phyloP scores from a whole-genome alignment of 176 grass and related monocot species.

The Eleusine coracana region DNA sequence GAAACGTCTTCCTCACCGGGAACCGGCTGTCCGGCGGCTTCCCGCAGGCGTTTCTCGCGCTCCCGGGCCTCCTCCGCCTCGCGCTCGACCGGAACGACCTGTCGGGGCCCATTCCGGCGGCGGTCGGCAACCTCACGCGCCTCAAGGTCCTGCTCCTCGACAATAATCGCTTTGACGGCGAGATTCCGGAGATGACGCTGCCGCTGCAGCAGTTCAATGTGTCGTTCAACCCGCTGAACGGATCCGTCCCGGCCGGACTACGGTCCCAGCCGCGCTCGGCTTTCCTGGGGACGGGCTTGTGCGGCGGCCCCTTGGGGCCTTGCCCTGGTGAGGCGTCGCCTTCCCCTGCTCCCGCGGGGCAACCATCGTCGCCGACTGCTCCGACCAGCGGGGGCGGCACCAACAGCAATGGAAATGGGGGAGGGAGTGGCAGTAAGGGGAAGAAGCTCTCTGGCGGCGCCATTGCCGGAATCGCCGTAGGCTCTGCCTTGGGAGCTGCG shows the following conservation, averaged over 20 bases:
- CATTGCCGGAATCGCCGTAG: constrained; percentile 67
- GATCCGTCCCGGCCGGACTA: constrained; percentile 57
- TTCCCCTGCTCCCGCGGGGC: constrained; percentile 40
- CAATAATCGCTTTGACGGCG: constrained; percentile 53
- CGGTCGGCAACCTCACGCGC: constrained; percentile 45
- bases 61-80: constrained; percentile 47
- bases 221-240: constrained; percentile 64
- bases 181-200: constrained; percentile 49
- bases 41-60: constrained; percentile 38
- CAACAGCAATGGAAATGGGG: neutral
- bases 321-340: constrained; percentile 59
- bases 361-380: constrained; percentile 24
- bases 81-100: constrained; percentile 53
- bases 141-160: constrained; percentile 56
- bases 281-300: constrained; percentile 54
- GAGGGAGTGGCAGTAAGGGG: constrained; percentile 20
- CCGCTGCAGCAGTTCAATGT: constrained; percentile 60
- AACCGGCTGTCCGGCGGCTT: constrained; percentile 59
- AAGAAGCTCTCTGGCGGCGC: constrained; percentile 64
- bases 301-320: constrained; percentile 53
- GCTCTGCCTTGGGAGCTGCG: constrained; percentile 39
- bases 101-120: constrained; percentile 38
- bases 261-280: constrained; percentile 40
- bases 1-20: constrained; percentile 58
- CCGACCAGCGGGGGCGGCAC: neutral